A percentile compares a stretch with the other conserved stretches of the same genome.
Evolutionary conservation across 139 green algal genomes (phyloP).

Genomic region (Micromonas pusilla): DNA sequence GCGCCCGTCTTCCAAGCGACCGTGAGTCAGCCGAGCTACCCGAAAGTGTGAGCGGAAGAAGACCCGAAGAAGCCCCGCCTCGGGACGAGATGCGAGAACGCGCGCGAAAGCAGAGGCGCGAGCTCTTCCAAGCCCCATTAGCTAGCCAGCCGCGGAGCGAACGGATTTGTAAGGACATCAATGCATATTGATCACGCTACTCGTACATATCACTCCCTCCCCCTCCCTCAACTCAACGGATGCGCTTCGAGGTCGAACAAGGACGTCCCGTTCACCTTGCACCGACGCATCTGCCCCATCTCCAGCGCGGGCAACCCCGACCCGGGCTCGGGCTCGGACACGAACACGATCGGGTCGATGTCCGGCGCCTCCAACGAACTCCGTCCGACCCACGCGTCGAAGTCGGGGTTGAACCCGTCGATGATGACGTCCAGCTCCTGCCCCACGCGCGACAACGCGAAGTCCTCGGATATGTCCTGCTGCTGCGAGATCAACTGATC

Average conservation of each 20-base stretch:
- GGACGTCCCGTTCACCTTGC: not conserved
- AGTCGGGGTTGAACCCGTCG: slow-evolving; percentile 1
- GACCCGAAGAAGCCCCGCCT: too few relatives aligned
- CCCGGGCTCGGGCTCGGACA: not conserved
- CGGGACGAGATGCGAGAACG: too few relatives aligned
- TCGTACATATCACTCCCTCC: too few relatives aligned
- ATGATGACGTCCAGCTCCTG: slow-evolving; percentile 23
- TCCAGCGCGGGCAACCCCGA: not conserved
- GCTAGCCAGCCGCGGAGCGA: too few relatives aligned
- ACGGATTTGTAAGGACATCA: too few relatives aligned
- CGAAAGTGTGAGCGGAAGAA: too few relatives aligned
- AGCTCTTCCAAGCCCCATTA: too few relatives aligned
- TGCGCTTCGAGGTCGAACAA: slow-evolving; percentile 25
- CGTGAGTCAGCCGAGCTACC: too few relatives aligned
- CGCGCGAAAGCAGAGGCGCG: too few relatives aligned
- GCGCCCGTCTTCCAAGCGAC: too few relatives aligned
- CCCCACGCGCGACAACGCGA: slow-evolving; percentile 10
- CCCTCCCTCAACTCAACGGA: not conserved
- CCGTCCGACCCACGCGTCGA: not conserved
- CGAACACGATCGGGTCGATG: slow-evolving; percentile 22
- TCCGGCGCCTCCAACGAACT: slow-evolving; percentile 11
- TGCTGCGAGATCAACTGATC: slow-evolving; percentile 19
- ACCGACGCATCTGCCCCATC: slow-evolving; percentile 12
- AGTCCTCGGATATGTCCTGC: slow-evolving; percentile 15
- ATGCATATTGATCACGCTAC: too few relatives aligned